phyloP scores from a whole-genome alignment of 371 early-diverging fungal species.

The Mortierella sp. region DNA sequence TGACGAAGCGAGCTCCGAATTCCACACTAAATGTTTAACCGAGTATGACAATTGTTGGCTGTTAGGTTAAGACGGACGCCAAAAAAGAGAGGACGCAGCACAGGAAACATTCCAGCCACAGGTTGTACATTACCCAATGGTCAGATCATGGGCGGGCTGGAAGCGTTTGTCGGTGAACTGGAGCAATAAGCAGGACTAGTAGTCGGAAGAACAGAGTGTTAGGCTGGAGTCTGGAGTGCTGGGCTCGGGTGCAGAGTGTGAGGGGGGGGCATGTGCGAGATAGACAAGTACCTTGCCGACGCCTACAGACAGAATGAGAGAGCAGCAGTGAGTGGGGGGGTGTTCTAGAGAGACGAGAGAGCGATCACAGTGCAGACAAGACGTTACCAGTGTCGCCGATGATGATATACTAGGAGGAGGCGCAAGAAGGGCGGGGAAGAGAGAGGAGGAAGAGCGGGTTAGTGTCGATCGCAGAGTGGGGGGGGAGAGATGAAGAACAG shows the following conservation, averaged over 20 bases:
- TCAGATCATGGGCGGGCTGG: constrained; percentile 84
- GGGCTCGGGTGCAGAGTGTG: too few species aligned
- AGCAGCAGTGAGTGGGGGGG: constrained; percentile 1
- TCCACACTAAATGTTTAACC: constrained; percentile 68
- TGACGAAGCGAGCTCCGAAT: constrained; percentile 84
- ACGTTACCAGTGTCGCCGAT: constrained; percentile 83
- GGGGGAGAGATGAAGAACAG: background rate
- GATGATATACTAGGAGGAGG: constrained; percentile 71
- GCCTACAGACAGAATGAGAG: constrained; percentile 54
- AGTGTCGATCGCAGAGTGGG: background rate
- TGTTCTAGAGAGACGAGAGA: background rate
- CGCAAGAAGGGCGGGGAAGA: background rate
- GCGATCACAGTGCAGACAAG: background rate
- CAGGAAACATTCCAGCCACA: background rate
- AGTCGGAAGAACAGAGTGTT: too few species aligned
- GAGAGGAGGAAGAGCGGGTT: constrained; percentile 9
- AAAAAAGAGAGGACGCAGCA: too few species aligned
- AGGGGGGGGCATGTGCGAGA: too few species aligned
- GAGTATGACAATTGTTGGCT: too few species aligned
- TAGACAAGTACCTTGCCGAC: constrained; percentile 73
- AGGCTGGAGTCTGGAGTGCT: too few species aligned
- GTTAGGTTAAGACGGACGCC: too few species aligned
- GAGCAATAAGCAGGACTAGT: constrained; percentile 83
- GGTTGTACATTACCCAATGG: constrained; percentile 72
- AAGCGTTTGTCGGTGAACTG: constrained; percentile 89